Percentiles rank a stretch among this genome's conserved stretches.
These are phyloP conservation scores for Thelonectria rubi DNA, from an alignment of 2,329 filamentous ascomycete genomes.

Conservation along the genomic window DNA sequence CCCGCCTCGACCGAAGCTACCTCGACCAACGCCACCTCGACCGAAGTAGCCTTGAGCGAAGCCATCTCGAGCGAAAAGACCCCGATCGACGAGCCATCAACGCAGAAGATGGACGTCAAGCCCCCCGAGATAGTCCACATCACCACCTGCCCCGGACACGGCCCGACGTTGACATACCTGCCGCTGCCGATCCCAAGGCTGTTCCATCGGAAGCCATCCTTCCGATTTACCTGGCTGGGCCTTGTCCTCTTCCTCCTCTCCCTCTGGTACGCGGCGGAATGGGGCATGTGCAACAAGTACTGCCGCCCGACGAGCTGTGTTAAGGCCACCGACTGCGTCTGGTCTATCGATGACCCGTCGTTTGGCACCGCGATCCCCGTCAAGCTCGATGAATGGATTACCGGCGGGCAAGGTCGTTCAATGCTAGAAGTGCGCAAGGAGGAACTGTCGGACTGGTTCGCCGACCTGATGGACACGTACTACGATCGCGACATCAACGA, in stretches of 20 bases:
- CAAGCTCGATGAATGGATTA: conserved; percentile 70
- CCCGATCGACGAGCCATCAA: conserved; percentile 6
- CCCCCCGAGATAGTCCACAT: conserved; percentile 27
- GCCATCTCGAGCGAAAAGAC: conserved; percentile 3
- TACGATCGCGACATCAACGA: conserved; percentile 56
- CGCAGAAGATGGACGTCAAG: conserved; percentile 27
- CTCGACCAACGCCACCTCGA: no score
- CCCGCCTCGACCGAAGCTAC: neutral
- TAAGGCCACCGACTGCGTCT: conserved; percentile 56
- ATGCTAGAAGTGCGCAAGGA: conserved; percentile 51
- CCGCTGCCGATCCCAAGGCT: conserved; percentile 58
- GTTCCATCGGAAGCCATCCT: conserved; percentile 54
- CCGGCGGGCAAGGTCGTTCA: conserved; percentile 59
- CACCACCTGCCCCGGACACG: conserved; percentile 30
- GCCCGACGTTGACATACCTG: conserved; percentile 47
- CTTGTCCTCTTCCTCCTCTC: conserved; percentile 53
- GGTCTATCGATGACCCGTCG: conserved; percentile 66
- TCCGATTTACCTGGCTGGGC: conserved; percentile 60
- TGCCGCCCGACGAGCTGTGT: conserved; percentile 64
- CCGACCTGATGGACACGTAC: conserved; percentile 58
- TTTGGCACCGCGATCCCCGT: conserved; percentile 69
- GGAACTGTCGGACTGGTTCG: conserved; percentile 56
- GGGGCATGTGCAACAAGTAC: conserved; percentile 61
- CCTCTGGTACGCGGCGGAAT: conserved; percentile 66
- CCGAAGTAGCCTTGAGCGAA: neutral